Conservation (phyloP, 2,329 filamentous ascomycete genomes). For the Beauveria brongniartii region DNA sequence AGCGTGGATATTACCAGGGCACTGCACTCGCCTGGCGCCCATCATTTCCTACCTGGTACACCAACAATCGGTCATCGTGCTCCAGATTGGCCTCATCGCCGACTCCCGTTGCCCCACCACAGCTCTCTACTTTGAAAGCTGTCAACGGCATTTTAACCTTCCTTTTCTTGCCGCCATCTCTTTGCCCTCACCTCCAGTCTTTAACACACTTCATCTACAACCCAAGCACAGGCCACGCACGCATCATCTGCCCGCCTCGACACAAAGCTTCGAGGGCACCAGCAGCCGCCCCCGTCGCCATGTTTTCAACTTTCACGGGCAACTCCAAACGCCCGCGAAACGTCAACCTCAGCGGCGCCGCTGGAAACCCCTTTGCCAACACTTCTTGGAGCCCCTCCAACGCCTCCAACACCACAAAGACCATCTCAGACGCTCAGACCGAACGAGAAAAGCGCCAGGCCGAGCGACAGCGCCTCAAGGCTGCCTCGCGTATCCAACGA, state of each 20-base stretch:
- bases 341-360: constrained; percentile 86
- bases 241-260: background rate
- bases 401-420: constrained; percentile 60
- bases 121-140: background rate
- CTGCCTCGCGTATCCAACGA: constrained; percentile 66
- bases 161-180: background rate
- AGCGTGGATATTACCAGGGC: too few relatives aligned
- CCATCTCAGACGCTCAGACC: constrained; percentile 78
- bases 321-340: constrained; percentile 77
- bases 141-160: background rate
- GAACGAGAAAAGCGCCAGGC: constrained; percentile 73
- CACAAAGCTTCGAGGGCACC: background rate
- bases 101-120: constrained; percentile 6
- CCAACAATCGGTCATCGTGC: background rate
- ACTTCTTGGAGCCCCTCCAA: constrained; percentile 48
- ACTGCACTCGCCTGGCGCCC: too few relatives aligned
- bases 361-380: constrained; percentile 69
- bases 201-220: background rate
- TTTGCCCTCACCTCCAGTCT: background rate
- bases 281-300: constrained; percentile 29
- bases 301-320: constrained; percentile 92
- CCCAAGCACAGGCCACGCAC: background rate
- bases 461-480: constrained; percentile 69
- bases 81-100: constrained; percentile 2
- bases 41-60: too few relatives aligned